Evolutionary conservation across 2,329 filamentous ascomycete genomes (phyloP), one percentile per base, ranked within the genome.

Genomic region (Pseudogymnoascus sp.): DNA sequence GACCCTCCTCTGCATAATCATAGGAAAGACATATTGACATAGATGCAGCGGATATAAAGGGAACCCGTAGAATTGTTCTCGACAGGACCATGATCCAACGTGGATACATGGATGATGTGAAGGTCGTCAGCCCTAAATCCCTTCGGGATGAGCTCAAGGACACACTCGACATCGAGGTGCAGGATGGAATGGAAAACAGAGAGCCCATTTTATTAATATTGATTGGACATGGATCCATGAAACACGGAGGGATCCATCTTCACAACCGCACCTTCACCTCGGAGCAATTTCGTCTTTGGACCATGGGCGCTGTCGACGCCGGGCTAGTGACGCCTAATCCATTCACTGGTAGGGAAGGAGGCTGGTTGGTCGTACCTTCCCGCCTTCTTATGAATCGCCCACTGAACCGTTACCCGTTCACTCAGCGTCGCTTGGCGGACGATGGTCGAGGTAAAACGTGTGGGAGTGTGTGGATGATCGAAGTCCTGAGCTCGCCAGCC

Each of bases 331-430:
- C 47, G 26, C 47, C 47, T 18, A 54, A 54, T 6, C 47, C 47
- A 31, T 54, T 54, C n/a, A 5, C 47, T 54, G 47, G 26, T 31
- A 54, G 26, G 47, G 47, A 54, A 54, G 47, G 47, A 54, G 47
- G 47, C n/a, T 54, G 47, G 47, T 3, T 54, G 47, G 47, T 54
- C 47, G n/a, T 54, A 54, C 47, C 47, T 54, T 54, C 47, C 8
- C 47, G 47, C 4, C 31, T 12, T 18, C 47, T 54, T 16, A 16
- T 10, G n/a, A 54, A 54, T 12, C 47, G 31, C 26, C 47, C 47
- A 18, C 47, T 54, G 47, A 18, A 29, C 26, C n/a, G n/a, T n/a
- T 26, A 54, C 8, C 47, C 47, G 1, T 29, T 31, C 14, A 14
- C 14, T 6, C 23, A 54, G 14, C 47, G 47, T 54, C 10, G 47